These are phyloP conservation scores for Chlamydomonas eustigma DNA, from an alignment of 139 green algal genomes.

Conservation along the genomic window DNA sequence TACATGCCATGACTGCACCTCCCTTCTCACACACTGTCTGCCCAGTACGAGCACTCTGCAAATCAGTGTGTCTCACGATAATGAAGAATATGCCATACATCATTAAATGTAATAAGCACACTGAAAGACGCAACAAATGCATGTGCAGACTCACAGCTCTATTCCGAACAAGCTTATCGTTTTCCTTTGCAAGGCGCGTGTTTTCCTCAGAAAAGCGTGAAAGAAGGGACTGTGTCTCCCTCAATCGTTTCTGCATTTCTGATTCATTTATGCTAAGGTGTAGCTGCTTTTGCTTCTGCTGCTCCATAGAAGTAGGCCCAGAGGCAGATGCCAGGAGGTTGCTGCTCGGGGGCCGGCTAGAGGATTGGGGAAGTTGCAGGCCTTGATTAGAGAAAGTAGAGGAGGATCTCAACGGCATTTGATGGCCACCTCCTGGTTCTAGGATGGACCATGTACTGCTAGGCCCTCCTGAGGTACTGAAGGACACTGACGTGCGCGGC, in stretches of 20 bases:
- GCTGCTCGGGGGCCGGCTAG: not conserved
- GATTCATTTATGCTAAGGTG: not conserved
- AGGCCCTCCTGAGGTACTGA: not conserved
- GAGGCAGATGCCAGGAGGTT: too few species aligned
- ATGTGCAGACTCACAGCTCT: constrained; percentile 2
- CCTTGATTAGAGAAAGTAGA: not conserved
- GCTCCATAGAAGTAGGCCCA: too few species aligned
- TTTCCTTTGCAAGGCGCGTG: constrained; percentile 55
- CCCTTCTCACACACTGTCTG: too few species aligned
- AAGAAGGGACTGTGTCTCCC: constrained; percentile 47
- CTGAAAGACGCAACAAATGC: not conserved
- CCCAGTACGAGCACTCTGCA: too few species aligned
- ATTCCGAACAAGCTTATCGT: constrained; percentile 43
- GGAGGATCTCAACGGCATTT: not conserved
- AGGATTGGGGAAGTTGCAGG: not conserved
- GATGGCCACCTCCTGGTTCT: not conserved
- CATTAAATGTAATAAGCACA: too few species aligned
- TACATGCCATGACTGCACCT: too few species aligned
- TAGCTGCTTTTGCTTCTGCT: not conserved
- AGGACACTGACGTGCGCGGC: not conserved
- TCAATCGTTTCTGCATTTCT: constrained; percentile 22
- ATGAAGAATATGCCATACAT: too few species aligned
- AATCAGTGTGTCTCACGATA: too few species aligned
- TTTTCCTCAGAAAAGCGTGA: constrained; percentile 63
- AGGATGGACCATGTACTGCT: constrained; percentile 13